Conservation (phyloP, 2,329 filamentous ascomycete species). For the Aspergillus sp. region DNA sequence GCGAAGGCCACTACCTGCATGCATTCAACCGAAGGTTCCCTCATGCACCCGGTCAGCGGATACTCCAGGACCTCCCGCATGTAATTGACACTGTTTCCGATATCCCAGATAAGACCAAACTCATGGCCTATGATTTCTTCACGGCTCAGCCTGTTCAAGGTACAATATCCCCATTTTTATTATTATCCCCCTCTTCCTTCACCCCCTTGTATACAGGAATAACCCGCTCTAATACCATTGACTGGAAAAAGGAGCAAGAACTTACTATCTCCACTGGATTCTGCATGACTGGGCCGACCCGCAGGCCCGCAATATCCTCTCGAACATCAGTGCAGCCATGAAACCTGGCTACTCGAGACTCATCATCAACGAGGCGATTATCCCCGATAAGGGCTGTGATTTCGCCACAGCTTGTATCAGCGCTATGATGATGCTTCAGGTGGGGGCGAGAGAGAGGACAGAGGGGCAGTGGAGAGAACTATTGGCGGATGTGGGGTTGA, state of each 20-base stretch:
- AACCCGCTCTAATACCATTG: background rate
- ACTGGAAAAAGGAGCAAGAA: conserved; percentile 20
- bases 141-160: conserved; percentile 22
- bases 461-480: conserved; percentile 29
- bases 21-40: conserved; percentile 1
- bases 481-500: conserved; percentile 23
- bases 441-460: conserved; percentile 25
- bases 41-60: background rate
- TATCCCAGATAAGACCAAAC: conserved; percentile 12
- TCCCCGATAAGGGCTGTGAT: conserved; percentile 25
- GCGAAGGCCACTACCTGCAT: background rate
- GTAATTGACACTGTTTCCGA: conserved; percentile 19
- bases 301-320: conserved; percentile 25
- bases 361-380: conserved; percentile 34
- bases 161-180: background rate
- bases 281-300: conserved; percentile 30
- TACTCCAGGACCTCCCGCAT: conserved; percentile 26
- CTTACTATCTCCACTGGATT: conserved; percentile 31
- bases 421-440: conserved; percentile 26
- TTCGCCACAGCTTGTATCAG: conserved; percentile 17
- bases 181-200: background rate
- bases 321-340: conserved; percentile 26
- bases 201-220: background rate
- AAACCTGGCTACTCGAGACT: conserved; percentile 28
- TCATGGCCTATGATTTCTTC: conserved; percentile 29